Evolutionary conservation across 139 green algal species (phyloP).

Genomic region (Mesostigma viride): DNA sequence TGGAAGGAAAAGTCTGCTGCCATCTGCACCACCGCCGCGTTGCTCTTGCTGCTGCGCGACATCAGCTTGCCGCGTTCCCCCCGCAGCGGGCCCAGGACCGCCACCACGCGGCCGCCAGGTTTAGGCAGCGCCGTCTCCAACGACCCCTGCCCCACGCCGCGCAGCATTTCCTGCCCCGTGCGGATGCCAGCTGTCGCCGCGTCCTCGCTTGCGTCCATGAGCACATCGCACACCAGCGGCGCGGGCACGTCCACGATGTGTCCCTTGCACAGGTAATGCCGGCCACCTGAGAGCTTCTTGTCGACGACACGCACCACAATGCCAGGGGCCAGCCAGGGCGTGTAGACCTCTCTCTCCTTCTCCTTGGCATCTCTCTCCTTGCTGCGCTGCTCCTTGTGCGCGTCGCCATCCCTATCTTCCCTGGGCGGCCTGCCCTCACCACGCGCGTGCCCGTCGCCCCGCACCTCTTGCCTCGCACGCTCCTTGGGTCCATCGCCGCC

Average conservation of each 20-base stretch:
- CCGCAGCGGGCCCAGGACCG: conserved; percentile 19
- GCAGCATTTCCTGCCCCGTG: conserved; percentile 14
- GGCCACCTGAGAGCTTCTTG: conserved; percentile 29
- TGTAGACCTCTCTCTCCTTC: not conserved
- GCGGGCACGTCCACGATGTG: conserved; percentile 33
- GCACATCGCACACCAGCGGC: conserved; percentile 14
- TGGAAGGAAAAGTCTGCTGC: conserved; percentile 21
- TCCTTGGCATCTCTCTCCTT: not conserved
- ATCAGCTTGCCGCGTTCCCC: conserved; percentile 33
- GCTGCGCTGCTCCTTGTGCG: not conserved
- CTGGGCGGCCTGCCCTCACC: no score
- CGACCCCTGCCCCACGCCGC: conserved; percentile 18
- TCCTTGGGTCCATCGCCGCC: no score
- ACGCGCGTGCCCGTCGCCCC: not conserved
- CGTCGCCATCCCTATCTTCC: no score
- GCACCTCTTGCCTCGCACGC: not conserved
- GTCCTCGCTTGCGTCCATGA: no score
- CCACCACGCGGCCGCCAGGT: conserved; percentile 26
- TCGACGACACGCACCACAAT: conserved; percentile 36
- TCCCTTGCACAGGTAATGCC: conserved; percentile 41
- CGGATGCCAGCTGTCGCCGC: no score
- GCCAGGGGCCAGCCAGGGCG: conserved; percentile 27
- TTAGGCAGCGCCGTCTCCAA: conserved; percentile 39
- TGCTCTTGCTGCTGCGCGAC: conserved; percentile 17
- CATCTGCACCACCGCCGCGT: conserved; percentile 27